phyloP scores from a whole-genome alignment of 1,284 basidiomycete genomes.

The Cryptococcus floricola region DNA sequence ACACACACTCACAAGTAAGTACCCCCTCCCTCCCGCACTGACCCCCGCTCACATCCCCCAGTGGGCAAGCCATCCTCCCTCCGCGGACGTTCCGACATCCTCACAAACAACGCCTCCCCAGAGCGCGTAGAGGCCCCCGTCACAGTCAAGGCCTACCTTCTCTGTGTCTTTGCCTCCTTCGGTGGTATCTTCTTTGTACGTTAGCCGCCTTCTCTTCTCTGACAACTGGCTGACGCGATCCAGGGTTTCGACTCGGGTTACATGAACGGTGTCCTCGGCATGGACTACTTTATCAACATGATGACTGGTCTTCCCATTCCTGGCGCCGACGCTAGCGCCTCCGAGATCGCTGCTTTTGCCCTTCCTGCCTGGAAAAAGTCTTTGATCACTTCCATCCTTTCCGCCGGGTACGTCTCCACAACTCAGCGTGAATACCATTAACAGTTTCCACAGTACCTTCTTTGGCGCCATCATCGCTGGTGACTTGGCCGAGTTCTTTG shows the following conservation, averaged over 20 bases:
- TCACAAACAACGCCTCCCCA: constrained; percentile 25
- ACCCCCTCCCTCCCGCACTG: too few species aligned
- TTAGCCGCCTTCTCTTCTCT: background rate
- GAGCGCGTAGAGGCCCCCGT: constrained; percentile 48
- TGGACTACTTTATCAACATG: constrained; percentile 35
- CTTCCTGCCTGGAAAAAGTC: constrained; percentile 38
- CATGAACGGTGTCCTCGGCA: constrained; percentile 40
- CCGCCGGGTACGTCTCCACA: constrained; percentile 26
- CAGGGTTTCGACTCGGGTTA: constrained; percentile 35
- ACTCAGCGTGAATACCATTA: constrained; percentile 33
- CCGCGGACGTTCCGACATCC: constrained; percentile 12
- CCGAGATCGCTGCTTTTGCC: constrained; percentile 22
- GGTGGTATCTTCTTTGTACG: constrained; percentile 64
- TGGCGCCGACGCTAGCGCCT: constrained; percentile 12
- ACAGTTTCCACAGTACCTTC: constrained; percentile 34
- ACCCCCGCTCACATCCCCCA: too few species aligned
- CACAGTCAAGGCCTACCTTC: constrained; percentile 46
- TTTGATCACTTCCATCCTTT: constrained; percentile 49
- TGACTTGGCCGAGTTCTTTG: constrained; percentile 49
- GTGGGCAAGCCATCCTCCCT: too few species aligned
- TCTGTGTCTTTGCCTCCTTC: constrained; percentile 70
- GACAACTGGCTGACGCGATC: background rate
- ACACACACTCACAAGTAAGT: too few species aligned
- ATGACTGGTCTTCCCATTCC: constrained; percentile 23
- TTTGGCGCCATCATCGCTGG: constrained; percentile 48